phyloP scores from a whole-genome alignment of 148 eudicot species.

The Rhododendron ferrugineum region DNA sequence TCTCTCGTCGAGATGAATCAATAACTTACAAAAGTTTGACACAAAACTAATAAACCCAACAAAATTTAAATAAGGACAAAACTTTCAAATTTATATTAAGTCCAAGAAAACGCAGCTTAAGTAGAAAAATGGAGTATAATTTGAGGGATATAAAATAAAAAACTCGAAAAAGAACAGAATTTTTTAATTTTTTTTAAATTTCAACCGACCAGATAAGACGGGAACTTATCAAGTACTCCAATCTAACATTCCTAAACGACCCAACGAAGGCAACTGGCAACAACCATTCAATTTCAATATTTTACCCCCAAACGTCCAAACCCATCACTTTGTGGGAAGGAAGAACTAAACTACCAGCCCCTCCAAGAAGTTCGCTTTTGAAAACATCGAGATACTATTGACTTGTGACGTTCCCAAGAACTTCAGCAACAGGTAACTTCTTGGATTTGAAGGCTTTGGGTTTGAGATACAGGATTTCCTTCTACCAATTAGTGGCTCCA shows the following conservation, averaged over 20 bases:
- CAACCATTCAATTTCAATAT: not conserved
- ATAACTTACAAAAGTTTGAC: no score
- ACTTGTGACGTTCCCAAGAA: not conserved
- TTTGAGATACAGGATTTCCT: not conserved
- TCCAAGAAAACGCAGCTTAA: no score
- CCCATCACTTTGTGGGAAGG: not conserved
- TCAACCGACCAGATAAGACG: no score
- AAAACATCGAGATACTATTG: not conserved
- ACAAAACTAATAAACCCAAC: no score
- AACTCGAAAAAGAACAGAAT: no score
- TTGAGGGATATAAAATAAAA: no score
- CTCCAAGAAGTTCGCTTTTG: not conserved
- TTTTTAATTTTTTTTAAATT: no score
- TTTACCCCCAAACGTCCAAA: not conserved
- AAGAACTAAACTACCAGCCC: not conserved
- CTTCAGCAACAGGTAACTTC: constrained; percentile 6
- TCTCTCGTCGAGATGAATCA: no score
- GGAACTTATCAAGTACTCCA: not conserved
- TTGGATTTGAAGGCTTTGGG: not conserved
- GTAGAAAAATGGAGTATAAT: no score
- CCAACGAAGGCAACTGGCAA: not conserved
- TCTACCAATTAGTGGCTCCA: not conserved
- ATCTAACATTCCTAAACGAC: not conserved
- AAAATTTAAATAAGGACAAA: no score
- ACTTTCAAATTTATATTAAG: no score